Percentiles rank a stretch among this genome's conserved stretches.
Evolutionary conservation across 352 stramenopile genomes (phyloP).

Genomic region (Globisporangium polare): DNA sequence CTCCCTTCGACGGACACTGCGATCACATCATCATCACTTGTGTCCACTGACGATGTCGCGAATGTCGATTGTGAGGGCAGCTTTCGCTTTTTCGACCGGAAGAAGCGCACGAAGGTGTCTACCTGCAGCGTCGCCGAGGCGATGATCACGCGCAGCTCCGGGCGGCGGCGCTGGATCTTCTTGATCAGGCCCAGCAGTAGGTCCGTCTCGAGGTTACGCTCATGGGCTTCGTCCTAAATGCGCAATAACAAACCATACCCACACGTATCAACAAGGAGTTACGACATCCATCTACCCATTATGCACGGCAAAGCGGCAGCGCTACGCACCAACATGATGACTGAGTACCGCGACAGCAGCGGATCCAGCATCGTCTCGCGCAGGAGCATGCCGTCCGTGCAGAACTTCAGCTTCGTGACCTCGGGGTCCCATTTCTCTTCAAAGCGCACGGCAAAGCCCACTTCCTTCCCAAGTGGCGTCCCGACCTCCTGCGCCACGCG

Average conservation of each 20-base stretch:
- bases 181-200: constrained; percentile 94
- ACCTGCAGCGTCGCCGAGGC: constrained; percentile 78
- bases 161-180: constrained; percentile 91
- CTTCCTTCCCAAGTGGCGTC: constrained; percentile 90
- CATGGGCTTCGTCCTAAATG: constrained; percentile 91
- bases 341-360: constrained; percentile 70
- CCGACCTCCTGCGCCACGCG: constrained; percentile 98
- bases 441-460: constrained; percentile 99
- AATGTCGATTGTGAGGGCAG: background rate
- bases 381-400: constrained; percentile 99
- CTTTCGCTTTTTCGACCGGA: constrained; percentile 57
- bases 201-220: constrained; percentile 93
- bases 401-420: constrained; percentile 97
- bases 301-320: background rate
- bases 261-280: background rate
- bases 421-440: constrained; percentile 90
- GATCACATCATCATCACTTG: constrained; percentile 40
- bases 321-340: constrained; percentile 67
- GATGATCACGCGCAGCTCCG: constrained; percentile 86
- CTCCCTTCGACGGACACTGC: constrained; percentile 80
- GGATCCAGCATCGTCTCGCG: constrained; percentile 90
- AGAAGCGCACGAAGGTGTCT: constrained; percentile 90
- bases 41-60: background rate
- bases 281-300: too few species aligned
- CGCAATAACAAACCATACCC: background rate